phyloP scores from a whole-genome alignment of 352 stramenopile genomes.

The Globisporangium paddicum region DNA sequence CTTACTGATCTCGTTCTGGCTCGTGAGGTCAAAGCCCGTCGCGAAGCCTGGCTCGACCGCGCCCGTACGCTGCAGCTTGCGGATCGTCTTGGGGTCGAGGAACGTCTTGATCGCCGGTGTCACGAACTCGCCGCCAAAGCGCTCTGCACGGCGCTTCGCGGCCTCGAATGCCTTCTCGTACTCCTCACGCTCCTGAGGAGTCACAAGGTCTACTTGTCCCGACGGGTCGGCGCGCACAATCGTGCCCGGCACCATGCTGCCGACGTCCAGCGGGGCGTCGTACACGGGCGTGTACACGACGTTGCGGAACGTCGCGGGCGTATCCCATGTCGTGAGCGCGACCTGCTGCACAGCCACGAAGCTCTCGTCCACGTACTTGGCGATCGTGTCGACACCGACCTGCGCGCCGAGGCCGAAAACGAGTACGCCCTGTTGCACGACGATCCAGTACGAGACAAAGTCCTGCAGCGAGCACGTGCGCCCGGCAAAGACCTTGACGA shows the following conservation, averaged over 20 bases:
- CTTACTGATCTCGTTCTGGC: conserved; percentile 55
- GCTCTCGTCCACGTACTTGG: conserved; percentile 36
- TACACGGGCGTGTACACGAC: conserved; percentile 38
- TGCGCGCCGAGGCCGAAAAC: conserved; percentile 42
- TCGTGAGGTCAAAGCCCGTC: conserved; percentile 71
- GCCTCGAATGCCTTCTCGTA: conserved; percentile 43
- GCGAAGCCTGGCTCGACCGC: conserved; percentile 51
- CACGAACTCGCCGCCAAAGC: conserved; percentile 65
- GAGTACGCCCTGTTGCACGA: conserved; percentile 36
- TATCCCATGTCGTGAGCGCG: conserved; percentile 68
- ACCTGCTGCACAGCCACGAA: conserved; percentile 37
- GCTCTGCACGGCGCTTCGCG: conserved; percentile 44
- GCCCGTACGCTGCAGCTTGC: conserved; percentile 69
- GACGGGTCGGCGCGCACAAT: conserved; percentile 63
- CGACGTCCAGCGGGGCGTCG: conserved; percentile 27
- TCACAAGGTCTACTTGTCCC: conserved; percentile 53
- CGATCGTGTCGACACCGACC: conserved; percentile 54
- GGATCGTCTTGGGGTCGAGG: conserved; percentile 70
- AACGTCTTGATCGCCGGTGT: conserved; percentile 71
- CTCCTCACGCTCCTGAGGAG: conserved; percentile 37
- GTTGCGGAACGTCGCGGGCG: conserved; percentile 38
- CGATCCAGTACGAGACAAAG: conserved; percentile 73
- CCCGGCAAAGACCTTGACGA: conserved; percentile 58
- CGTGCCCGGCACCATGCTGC: conserved; percentile 31
- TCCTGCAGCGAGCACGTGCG: conserved; percentile 54